phyloP scores from a whole-genome alignment of 164 flowering plant species.

The Stephania yunnanensis region DNA sequence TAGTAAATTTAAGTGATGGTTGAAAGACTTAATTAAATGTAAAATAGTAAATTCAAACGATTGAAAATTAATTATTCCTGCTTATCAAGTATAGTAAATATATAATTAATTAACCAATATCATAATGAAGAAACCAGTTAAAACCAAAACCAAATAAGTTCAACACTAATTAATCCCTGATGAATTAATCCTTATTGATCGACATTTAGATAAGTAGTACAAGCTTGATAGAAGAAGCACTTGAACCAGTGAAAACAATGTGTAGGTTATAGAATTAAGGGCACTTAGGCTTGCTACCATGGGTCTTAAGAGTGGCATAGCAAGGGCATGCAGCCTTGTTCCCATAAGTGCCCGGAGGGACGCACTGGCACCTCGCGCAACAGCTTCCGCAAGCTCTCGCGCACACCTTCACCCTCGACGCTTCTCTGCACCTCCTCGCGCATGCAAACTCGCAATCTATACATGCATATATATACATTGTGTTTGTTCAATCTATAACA shows the following conservation, averaged over 20 bases:
- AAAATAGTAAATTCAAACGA: no score
- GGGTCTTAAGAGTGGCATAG: constrained; percentile 43
- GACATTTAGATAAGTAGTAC: no score
- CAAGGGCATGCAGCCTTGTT: constrained; percentile 55
- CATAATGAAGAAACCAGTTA: no score
- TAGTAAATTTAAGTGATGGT: no score
- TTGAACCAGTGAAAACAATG: neutral
- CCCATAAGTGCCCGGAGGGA: constrained; percentile 73
- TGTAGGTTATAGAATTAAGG: constrained; percentile 11
- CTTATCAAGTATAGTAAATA: no score
- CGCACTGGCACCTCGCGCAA: constrained; percentile 61
- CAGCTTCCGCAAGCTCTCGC: constrained; percentile 53
- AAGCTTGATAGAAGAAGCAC: no score
- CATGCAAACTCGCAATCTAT: constrained; percentile 55
- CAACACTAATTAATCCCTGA: no score
- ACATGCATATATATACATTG: neutral
- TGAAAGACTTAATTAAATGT: no score
- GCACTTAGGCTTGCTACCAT: constrained; percentile 23
- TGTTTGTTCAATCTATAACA: constrained; percentile 27
- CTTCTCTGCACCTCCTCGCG: constrained; percentile 42
- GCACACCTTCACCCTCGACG: constrained; percentile 56
- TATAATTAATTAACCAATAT: no score
- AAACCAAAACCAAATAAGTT: no score
- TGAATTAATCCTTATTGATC: no score
- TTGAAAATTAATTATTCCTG: no score